A percentile compares a stretch with the other conserved stretches of the same genome.
These are phyloP conservation scores for Candida neerlandica DNA, from an alignment of 1,139 yeast genomes.

Conservation along the genomic window DNA sequence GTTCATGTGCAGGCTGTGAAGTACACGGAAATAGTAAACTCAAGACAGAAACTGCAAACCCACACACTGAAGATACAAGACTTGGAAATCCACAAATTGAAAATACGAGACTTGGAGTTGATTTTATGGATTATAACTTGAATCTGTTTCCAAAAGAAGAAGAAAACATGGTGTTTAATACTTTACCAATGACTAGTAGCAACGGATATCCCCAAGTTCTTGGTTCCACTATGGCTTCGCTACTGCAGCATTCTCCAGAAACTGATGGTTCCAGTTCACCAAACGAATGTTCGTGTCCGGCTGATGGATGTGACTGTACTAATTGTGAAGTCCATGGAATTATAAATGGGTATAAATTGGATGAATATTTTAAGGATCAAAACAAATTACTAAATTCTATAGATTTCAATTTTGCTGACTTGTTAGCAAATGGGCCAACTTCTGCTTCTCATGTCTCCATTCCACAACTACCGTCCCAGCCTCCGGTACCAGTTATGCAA, in stretches of 20 bases:
- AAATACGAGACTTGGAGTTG: neutral
- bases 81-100: neutral
- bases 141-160: neutral
- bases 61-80: neutral
- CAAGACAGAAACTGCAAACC: neutral
- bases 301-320: conserved; percentile 50
- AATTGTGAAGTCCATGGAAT: conserved; percentile 61
- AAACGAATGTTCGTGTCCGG: conserved; percentile 42
- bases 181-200: conserved; percentile 2
- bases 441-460: neutral
- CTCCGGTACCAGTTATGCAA: conserved; percentile 47
- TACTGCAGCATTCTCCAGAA: conserved; percentile 3
- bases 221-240: neutral
- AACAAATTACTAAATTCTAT: conserved; percentile 11
- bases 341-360: conserved; percentile 49
- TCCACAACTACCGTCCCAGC: conserved; percentile 19
- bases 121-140: conserved; percentile 5
- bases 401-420: conserved; percentile 11
- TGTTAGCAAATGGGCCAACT: neutral
- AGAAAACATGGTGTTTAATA: conserved; percentile 6
- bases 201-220: neutral
- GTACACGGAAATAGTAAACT: conserved; percentile 38
- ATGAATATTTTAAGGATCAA: conserved; percentile 30
- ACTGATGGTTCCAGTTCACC: neutral
- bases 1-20: conserved; percentile 51